Conservation (phyloP, 805 yeast genomes). For the Barnettozyma californica region DNA sequence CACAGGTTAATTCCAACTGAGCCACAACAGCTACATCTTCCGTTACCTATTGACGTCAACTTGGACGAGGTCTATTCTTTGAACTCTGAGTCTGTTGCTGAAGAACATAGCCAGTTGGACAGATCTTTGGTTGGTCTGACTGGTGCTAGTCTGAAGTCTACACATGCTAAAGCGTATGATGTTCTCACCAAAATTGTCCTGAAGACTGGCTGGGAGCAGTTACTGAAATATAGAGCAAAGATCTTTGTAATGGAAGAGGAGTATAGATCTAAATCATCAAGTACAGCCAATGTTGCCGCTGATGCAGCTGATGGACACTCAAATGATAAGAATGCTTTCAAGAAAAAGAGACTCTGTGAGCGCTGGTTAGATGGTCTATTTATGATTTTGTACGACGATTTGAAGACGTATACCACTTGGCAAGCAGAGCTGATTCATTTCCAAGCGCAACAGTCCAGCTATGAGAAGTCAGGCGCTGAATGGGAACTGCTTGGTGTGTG, state of each 20-base stretch:
- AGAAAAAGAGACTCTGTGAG: conserved; percentile 62
- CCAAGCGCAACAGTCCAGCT: conserved; percentile 79
- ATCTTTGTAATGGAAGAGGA: conserved; percentile 69
- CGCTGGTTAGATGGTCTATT: conserved; percentile 70
- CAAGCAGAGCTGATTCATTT: conserved; percentile 86
- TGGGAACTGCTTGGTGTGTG: conserved; percentile 91
- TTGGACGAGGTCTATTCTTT: conserved; percentile 63
- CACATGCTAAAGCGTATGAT: conserved; percentile 52
- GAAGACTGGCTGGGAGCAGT: conserved; percentile 66
- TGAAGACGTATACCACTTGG: conserved; percentile 85
- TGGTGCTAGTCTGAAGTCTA: conserved; percentile 59
- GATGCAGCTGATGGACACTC: conserved; percentile 2
- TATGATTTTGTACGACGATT: conserved; percentile 66
- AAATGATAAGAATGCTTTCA: conserved; percentile 38
- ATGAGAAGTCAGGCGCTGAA: conserved; percentile 73
- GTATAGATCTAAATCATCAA: conserved; percentile 34
- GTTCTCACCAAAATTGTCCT: conserved; percentile 61
- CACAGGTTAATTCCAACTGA: conserved; percentile 53
- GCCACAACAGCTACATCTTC: conserved; percentile 58
- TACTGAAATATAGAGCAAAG: conserved; percentile 52
- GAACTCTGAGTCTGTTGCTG: conserved; percentile 57
- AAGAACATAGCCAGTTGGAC: conserved; percentile 62
- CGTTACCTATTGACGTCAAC: conserved; percentile 70
- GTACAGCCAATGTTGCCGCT: conserved; percentile 6
- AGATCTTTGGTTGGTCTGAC: conserved; percentile 58